Percentiles rank a stretch among this genome's conserved stretches.
These are phyloP conservation scores for Exophiala dermatitidis DNA, from an alignment of 2,329 filamentous ascomycete species.

Conservation along the genomic window DNA sequence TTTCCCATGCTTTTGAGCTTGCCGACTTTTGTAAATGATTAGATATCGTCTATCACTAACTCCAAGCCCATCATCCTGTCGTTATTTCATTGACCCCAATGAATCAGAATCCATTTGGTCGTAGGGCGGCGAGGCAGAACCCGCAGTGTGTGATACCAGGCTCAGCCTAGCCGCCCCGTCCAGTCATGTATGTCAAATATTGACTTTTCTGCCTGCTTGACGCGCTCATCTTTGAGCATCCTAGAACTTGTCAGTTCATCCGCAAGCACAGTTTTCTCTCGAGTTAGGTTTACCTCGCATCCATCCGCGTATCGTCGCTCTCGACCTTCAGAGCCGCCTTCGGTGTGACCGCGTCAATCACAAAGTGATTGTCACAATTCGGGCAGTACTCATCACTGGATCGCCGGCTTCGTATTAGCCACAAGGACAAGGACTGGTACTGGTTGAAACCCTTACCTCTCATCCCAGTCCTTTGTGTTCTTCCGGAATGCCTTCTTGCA, in stretches of 20 bases:
- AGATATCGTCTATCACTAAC: too few relatives aligned
- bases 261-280: not conserved
- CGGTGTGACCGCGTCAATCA: constrained; percentile 79
- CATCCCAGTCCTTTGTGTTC: constrained; percentile 84
- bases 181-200: constrained; percentile 72
- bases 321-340: constrained; percentile 79
- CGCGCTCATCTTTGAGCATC: constrained; percentile 87
- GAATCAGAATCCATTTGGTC: too few relatives aligned
- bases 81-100: too few relatives aligned
- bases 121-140: too few relatives aligned
- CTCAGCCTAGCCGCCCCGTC: constrained; percentile 65
- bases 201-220: constrained; percentile 53
- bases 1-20: constrained; percentile 1
- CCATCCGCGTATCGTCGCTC: constrained; percentile 79
- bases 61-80: too few relatives aligned
- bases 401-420: not conserved
- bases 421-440: not conserved
- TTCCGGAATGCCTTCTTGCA: constrained; percentile 98
- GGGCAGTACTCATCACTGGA: constrained; percentile 91
- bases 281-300: constrained; percentile 51
- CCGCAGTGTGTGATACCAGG: too few relatives aligned
- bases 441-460: constrained; percentile 57
- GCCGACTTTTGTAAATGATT: too few relatives aligned
- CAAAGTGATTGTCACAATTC: constrained; percentile 97
- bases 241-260: constrained; percentile 31